Evolutionary conservation across 495 filamentous ascomycete species (phyloP), one percentile per base, ranked within the genome.

Genomic region (Friedmanniomyces simplex): DNA sequence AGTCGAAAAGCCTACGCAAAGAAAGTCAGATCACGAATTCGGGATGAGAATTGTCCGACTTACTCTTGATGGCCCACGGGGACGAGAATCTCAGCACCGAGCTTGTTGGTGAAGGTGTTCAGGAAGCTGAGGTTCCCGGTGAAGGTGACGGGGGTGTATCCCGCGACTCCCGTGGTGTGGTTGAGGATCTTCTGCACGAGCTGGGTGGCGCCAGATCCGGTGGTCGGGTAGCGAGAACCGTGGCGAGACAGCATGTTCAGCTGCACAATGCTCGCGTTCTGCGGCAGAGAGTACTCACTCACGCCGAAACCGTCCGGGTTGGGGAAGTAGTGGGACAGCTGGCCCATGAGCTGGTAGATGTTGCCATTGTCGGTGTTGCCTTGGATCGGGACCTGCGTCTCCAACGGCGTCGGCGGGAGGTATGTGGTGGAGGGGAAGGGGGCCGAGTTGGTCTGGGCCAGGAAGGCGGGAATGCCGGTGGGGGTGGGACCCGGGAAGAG

Each of bases 301-400:
- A 63, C 60, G 16, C 63, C 63, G 36, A 66, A 66, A 13, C 63
- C 63, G 50, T 51, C 53, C 2, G 62, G 62, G 48, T 60, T 60
- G 1, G 62, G 53, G 47, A 73, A 4, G 57, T 79, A 79, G 18
- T 76, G 75, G 63, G 72, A 72, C 8, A 76, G 50, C 20, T 76
- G 69, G 53, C 78, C 81, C 73, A 80, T 77, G 26, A 74, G 66
- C 36, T 77, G 72, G 57, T 82, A 83, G 53, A 82, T 79, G 53
- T 77, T 80, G 20, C 71, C 63, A 54, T 77, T 74, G 16, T 66
- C 37, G 24, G 66, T 58, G 39, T 72, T 70, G 22, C 77, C 80
- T n/a, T 67, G 46, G 48, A 83, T 77, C 18, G 81, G 80, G 30
- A 79, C 63, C 16, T 71, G 69, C 8, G 79, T 83, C 65, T 82